These are phyloP conservation scores for Tetrapyrgos nigripes DNA, from an alignment of 1,284 basidiomycete genomes.

Conservation along the genomic window DNA sequence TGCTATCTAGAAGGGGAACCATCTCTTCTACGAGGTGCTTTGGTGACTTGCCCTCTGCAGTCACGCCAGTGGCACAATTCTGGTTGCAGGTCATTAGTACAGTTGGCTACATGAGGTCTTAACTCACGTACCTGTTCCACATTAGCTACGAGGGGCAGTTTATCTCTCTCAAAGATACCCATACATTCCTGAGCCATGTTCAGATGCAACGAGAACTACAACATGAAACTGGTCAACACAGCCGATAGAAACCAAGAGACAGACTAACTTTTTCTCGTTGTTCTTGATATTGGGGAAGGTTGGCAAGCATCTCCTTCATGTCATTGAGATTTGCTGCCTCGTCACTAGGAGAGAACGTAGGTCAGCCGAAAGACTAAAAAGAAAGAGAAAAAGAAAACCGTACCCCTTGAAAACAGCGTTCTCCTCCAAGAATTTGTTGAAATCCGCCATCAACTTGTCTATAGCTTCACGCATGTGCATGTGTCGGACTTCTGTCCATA, in stretches of 20 bases:
- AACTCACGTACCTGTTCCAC: conserved; percentile 91
- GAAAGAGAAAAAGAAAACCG: conserved; percentile 30
- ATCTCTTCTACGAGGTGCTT: conserved; percentile 97
- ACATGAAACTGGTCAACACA: neutral
- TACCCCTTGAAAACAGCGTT: conserved; percentile 91
- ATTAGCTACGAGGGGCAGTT: conserved; percentile 84
- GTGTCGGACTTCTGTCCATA: conserved; percentile 94
- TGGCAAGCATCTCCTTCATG: conserved; percentile 99
- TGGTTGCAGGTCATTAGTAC: conserved; percentile 35
- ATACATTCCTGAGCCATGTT: conserved; percentile 99
- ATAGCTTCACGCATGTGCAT: conserved; percentile 99
- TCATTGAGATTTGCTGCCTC: conserved; percentile 92
- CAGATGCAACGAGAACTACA: conserved; percentile 92
- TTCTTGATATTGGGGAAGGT: conserved; percentile 93
- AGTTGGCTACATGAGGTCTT: conserved; percentile 6
- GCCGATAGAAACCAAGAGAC: neutral
- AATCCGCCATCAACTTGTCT: conserved; percentile 94
- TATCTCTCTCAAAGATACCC: conserved; percentile 89
- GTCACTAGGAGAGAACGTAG: conserved; percentile 48
- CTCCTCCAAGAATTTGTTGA: conserved; percentile 92
- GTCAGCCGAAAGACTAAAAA: conserved; percentile 1
- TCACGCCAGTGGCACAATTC: conserved; percentile 92
- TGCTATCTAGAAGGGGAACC: conserved; percentile 94
- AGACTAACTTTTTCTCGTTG: conserved; percentile 87
- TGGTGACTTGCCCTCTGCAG: conserved; percentile 88